Conservation (phyloP, 805 yeast genomes). For the Spathaspora sp. region DNA sequence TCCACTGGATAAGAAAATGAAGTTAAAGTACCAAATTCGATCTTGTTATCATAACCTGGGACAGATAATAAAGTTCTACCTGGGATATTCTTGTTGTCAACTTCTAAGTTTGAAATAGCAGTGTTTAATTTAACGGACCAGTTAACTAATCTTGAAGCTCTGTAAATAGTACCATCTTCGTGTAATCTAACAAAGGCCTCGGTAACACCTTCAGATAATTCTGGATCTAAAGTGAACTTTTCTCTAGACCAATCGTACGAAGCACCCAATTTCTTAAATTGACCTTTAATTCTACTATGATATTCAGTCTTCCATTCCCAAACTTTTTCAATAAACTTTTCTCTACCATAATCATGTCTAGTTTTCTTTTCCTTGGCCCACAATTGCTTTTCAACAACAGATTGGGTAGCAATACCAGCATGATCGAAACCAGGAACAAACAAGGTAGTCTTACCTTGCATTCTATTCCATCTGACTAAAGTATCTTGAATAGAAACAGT, state of each 20-base stretch:
- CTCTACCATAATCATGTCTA: slow-evolving; percentile 94
- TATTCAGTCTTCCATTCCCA: slow-evolving; percentile 99
- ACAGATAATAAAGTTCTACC: slow-evolving; percentile 79
- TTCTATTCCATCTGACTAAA: slow-evolving; percentile 88
- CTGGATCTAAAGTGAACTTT: slow-evolving; percentile 86
- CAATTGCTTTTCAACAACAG: slow-evolving; percentile 93
- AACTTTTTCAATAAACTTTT: slow-evolving; percentile 77
- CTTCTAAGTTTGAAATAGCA: slow-evolving; percentile 94
- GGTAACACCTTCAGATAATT: slow-evolving; percentile 70
- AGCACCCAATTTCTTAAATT: slow-evolving; percentile 86
- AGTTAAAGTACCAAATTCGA: slow-evolving; percentile 97
- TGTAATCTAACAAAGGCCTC: slow-evolving; percentile 90
- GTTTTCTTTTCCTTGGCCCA: slow-evolving; percentile 87
- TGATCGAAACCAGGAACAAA: slow-evolving; percentile 97
- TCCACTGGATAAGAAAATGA: slow-evolving; percentile 90
- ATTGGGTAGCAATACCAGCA: slow-evolving; percentile 98
- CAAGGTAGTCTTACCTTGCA: slow-evolving; percentile 92
- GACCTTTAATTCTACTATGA: slow-evolving; percentile 79
- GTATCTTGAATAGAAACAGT: slow-evolving; percentile 94
- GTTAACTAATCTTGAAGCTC: slow-evolving; percentile 89
- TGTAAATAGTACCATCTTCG: slow-evolving; percentile 92
- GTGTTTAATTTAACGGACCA: slow-evolving; percentile 96
- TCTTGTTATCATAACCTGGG: slow-evolving; percentile 85
- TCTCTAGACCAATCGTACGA: slow-evolving; percentile 96
- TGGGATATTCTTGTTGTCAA: slow-evolving; percentile 83